Evolutionary conservation across 2,329 filamentous ascomycete genomes (phyloP), one percentile per base, ranked within the genome.

Genomic region (Fusarium irregulare): DNA sequence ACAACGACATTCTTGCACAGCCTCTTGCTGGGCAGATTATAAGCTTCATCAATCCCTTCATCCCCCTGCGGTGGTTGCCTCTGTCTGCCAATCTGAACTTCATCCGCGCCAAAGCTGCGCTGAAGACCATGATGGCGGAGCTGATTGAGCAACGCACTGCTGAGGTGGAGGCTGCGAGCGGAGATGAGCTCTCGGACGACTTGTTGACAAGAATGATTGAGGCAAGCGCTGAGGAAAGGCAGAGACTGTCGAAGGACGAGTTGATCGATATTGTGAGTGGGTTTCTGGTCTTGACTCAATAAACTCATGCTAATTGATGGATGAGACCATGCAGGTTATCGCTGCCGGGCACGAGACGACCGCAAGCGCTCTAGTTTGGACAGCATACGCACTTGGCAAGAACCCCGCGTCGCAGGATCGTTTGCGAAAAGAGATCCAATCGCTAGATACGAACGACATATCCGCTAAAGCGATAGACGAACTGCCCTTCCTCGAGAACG

Each of bases 141-240:
- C 16, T 68, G 2, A 68, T 68, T 1, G 59, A 68, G 10, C 40
- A 65, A 23, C 48, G 64, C 10, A 68, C 30, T 3, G 30, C 45
- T 1, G 53, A 68, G 28, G 59, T 68, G 7, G 14, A 12, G 20
- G 40, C 28, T 0, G 48, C 44, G 1, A 68, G 37, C 10, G n/a
- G 14, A 2, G 16, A 6, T 21, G 13, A 8, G 6, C 4, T 67
- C 25, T 60, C 65, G 6, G 59, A 68, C n/a, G 58, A 70, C 6
- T 14, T 70, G 3, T 44, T 70, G 46, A 70, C 66, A 1, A 69
- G 66, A 1, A 70, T 68, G 57, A 67, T 70, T 3, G 57, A 63
- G 18, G 57, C 64, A 0, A 68, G 64, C 8, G 30, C 56, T 10
- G n/a, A 12, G 2, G 65, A 68, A 16, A 46, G 53, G 2, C 48